Base-by-base conservation (phyloP, 768 basidiomycete species). In the Rubroboletus pulcherrimus region DNA sequence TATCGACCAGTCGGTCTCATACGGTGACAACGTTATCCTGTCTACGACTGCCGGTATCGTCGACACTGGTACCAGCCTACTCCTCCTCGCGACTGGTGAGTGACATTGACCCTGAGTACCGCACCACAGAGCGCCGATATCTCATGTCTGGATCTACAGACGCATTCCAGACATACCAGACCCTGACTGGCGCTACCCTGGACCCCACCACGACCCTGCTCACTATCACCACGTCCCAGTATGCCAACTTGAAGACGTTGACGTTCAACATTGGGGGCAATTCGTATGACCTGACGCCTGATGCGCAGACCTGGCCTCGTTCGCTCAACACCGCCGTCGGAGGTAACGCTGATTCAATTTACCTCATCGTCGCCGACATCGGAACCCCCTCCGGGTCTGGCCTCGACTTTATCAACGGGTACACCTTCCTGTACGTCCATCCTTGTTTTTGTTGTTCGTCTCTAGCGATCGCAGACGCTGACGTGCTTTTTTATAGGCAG, bases 281-380 rank as follows among this genome's bases (percentile, higher is more conserved):
- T 0, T 11, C 47, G 1, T 64, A 64, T 39, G 34, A n/a, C 4
- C 53, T 71, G 0, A 49, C 40, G 3, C 55, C 66, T 3, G 63
- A 70, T 15, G 69, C 63, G 65, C 73, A 74, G 47, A 72, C 71
- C 51, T 74, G 72, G 70, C 74, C 73, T 3, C 68, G 66, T 39
- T 66, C 66, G 17, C 60, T 73, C 31, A 74, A 73, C 59, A 52
- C 45, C 5, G 52, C 11, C 8, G 55, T 74, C 15, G 74, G 71
- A 5, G 71, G 71, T 2, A 56, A 5, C 11, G 4, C 63, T 12
- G 5, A 19, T 30, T 21, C 37, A 17, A 71, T 71, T 29, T 72
- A 73, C 49, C 68, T 75, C 5, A 1, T 74, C 31, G 51, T 74
- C 17, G 2, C 12, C 12, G 65, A 72, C 38, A 35, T 59, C 2